Evolutionary conservation across 2,329 filamentous ascomycete genomes (phyloP).

Genomic region (Calonectria crousiana): DNA sequence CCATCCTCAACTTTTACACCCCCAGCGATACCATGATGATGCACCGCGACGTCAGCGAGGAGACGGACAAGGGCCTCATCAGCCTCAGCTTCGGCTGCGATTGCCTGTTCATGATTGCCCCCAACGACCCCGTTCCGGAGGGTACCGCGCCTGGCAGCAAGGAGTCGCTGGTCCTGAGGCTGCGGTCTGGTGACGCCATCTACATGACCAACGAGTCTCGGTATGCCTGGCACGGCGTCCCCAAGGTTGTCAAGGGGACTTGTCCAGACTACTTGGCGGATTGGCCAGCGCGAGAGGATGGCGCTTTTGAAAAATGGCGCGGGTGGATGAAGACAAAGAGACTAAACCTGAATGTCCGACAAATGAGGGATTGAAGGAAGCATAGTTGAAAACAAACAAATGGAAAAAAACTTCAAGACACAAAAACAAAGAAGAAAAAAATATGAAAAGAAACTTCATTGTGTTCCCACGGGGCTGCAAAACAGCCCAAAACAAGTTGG

Average conservation of each 20-base stretch:
- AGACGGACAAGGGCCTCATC: conserved; percentile 81
- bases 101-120: conserved; percentile 86
- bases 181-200: conserved; percentile 88
- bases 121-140: conserved; percentile 55
- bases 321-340: conserved; percentile 92
- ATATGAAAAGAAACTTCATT: background rate
- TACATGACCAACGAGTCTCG: conserved; percentile 87
- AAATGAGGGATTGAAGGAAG: conserved; percentile 74
- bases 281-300: conserved; percentile 75
- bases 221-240: conserved; percentile 96
- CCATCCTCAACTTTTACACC: conserved; percentile 93
- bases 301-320: conserved; percentile 75
- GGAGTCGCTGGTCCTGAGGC: conserved; percentile 70
- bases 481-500: conserved; percentile 4
- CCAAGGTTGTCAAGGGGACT: conserved; percentile 83
- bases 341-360: conserved; percentile 91
- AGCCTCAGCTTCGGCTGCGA: conserved; percentile 93
- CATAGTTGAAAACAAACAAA: background rate
- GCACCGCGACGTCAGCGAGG: conserved; percentile 93
- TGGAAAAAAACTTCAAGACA: background rate
- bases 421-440: background rate
- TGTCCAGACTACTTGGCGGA: conserved; percentile 80
- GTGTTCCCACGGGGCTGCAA: background rate
- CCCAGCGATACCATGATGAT: conserved; percentile 92
- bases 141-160: conserved; percentile 50